These are phyloP conservation scores for Talaromyces rugulosus DNA, from an alignment of 2,329 filamentous ascomycete genomes.

Conservation along the genomic window DNA sequence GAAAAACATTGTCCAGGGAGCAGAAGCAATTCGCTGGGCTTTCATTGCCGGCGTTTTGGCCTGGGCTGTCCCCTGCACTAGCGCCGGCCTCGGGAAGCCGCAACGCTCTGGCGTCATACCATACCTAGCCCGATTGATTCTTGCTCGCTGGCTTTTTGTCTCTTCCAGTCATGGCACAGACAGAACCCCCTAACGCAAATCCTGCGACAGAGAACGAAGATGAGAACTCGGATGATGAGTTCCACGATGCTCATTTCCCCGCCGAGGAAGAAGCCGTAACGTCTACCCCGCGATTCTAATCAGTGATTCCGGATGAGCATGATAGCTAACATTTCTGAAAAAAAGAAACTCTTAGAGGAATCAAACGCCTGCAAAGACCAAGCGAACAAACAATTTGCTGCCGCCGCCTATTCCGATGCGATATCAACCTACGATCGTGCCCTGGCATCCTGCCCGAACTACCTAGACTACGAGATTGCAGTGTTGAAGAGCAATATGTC, in stretches of 20 bases:
- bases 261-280: conserved; percentile 45
- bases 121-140: background rate
- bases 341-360: conserved; percentile 63
- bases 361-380: conserved; percentile 68
- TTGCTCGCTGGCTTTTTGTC: background rate
- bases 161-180: conserved; percentile 1
- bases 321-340: conserved; percentile 2
- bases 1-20: background rate
- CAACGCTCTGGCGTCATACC: background rate
- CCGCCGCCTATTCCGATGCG: conserved; percentile 68
- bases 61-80: background rate
- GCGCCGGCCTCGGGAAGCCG: background rate
- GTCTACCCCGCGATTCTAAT: conserved; percentile 14
- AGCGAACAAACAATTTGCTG: conserved; percentile 76
- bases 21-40: background rate
- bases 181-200: background rate
- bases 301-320: conserved; percentile 1
- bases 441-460: conserved; percentile 71
- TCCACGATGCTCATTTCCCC: conserved; percentile 42
- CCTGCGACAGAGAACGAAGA: conserved; percentile 10
- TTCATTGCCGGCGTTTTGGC: background rate
- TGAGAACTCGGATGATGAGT: conserved; percentile 34
- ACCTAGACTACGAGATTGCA: conserved; percentile 82
- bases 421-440: conserved; percentile 81
- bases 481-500: conserved; percentile 85